Percentiles rank a stretch among this genome's conserved stretches.
Evolutionary conservation across 805 yeast species (phyloP).

Genomic region (Tetrapisispora fleetii): DNA sequence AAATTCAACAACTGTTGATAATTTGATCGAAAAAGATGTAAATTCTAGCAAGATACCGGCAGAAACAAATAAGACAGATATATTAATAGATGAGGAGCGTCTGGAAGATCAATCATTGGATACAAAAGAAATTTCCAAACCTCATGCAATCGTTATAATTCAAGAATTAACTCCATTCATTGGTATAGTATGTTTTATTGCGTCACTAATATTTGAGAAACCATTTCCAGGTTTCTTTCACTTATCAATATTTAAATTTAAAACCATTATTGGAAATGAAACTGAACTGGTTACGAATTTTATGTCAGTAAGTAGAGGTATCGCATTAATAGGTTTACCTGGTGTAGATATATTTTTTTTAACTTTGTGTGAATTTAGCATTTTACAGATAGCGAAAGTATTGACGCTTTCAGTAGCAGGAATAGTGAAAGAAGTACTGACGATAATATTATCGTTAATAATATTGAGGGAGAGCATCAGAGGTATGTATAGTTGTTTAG

Average conservation of each 20-base stretch:
- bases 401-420: conserved; percentile 86
- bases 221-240: conserved; percentile 23
- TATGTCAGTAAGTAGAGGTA: conserved; percentile 39
- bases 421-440: conserved; percentile 81
- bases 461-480: conserved; percentile 63
- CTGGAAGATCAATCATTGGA: background rate
- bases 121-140: conserved; percentile 2
- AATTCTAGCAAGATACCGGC: background rate
- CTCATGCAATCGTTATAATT: conserved; percentile 77
- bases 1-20: background rate
- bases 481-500: conserved; percentile 57
- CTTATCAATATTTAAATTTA: conserved; percentile 10
- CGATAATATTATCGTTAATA: conserved; percentile 57
- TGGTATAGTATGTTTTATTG: conserved; percentile 49
- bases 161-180: conserved; percentile 78
- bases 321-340: conserved; percentile 59
- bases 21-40: background rate
- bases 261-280: conserved; percentile 3
- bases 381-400: conserved; percentile 72
- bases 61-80: background rate
- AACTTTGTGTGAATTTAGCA: conserved; percentile 81
- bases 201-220: conserved; percentile 68
- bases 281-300: conserved; percentile 4
- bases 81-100: background rate
- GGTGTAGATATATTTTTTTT: conserved; percentile 81